phyloP scores from a whole-genome alignment of 2,329 filamentous ascomycete species.

The Metarhizium album region DNA sequence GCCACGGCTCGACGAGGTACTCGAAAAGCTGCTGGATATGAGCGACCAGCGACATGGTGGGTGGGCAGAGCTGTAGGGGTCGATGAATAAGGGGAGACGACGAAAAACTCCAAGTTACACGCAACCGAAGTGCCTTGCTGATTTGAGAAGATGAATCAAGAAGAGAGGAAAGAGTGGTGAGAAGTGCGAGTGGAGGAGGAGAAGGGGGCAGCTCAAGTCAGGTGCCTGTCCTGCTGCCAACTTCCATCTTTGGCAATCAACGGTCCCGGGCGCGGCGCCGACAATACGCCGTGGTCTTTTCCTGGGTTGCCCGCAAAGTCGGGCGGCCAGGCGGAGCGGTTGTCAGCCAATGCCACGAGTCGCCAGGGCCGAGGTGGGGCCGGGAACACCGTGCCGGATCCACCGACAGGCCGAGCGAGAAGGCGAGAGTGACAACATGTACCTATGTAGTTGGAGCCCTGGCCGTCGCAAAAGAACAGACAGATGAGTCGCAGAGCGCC shows the following conservation, averaged over 20 bases:
- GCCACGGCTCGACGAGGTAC: slow-evolving; percentile 35
- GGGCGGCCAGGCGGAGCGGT: background rate
- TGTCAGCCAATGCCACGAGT: background rate
- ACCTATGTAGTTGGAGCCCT: no score
- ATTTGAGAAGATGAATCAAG: background rate
- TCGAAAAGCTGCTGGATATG: slow-evolving; percentile 16
- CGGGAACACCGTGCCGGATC: background rate
- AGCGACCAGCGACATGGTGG: slow-evolving; percentile 15
- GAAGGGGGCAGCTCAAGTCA: background rate
- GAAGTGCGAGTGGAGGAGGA: background rate
- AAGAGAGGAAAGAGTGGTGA: background rate
- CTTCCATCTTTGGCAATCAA: background rate
- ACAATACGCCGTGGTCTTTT: background rate
- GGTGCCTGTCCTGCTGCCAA: background rate
- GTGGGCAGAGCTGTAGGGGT: background rate
- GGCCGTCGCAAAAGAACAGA: no score
- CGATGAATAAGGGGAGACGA: background rate
- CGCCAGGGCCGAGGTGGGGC: background rate
- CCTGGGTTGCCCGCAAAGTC: no score
- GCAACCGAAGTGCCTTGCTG: background rate
- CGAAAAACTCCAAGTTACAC: background rate
- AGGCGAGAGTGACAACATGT: no score
- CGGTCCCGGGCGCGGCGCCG: no score
- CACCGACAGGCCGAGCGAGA: background rate
- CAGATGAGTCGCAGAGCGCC: no score